Percentiles rank a stretch among this genome's conserved stretches.
Conservation (phyloP, 108 stramenopile species). For the Cylindrotheca closterium region DNA sequence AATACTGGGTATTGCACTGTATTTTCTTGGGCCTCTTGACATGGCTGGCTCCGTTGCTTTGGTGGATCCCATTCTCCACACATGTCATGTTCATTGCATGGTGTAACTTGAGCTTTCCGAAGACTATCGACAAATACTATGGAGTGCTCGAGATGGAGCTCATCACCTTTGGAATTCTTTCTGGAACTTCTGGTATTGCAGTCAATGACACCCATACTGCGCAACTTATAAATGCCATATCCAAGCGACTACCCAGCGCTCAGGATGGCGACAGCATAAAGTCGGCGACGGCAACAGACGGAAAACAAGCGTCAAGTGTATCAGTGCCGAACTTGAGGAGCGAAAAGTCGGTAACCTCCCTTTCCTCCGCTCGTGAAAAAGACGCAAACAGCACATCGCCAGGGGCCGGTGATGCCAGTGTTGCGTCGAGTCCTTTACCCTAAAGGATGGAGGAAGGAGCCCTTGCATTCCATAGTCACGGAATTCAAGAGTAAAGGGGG, state of each 20-base stretch:
- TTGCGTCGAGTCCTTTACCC: too few species aligned
- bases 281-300: background rate
- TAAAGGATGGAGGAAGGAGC: too few species aligned
- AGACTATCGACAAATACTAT: slow-evolving; percentile 44
- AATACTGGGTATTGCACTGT: slow-evolving; percentile 78
- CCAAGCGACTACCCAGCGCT: slow-evolving; percentile 27
- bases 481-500: too few species aligned
- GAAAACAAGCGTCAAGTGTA: too few species aligned
- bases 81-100: slow-evolving; percentile 65
- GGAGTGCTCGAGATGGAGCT: slow-evolving; percentile 58
- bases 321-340: too few species aligned
- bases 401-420: too few species aligned
- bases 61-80: slow-evolving; percentile 81
- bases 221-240: slow-evolving; percentile 11
- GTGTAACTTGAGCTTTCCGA: slow-evolving; percentile 57
- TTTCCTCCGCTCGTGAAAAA: too few species aligned
- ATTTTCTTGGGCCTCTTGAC: slow-evolving; percentile 38
- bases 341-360: too few species aligned
- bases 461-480: too few species aligned
- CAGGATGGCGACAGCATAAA: slow-evolving; percentile 4
- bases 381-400: too few species aligned
- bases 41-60: slow-evolving; percentile 50
- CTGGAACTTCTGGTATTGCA: slow-evolving; percentile 6
- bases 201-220: slow-evolving; percentile 23
- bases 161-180: slow-evolving; percentile 53